Evolutionary conservation across 306 rosid genomes (phyloP).

Genomic region (Carpinus viminea): DNA sequence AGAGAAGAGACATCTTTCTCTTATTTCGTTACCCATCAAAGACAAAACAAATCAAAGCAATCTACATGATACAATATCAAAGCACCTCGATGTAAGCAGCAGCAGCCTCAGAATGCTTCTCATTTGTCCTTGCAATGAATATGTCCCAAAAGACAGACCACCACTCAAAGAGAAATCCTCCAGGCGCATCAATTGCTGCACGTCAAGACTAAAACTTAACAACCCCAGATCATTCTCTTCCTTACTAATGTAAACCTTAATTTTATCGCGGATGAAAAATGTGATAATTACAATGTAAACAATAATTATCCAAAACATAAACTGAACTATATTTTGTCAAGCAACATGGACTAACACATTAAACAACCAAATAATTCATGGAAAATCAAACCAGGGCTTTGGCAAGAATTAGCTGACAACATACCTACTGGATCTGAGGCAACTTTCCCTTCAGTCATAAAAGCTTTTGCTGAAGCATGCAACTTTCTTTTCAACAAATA

Average conservation of each 20-base stretch:
- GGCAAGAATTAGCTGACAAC: slow-evolving; percentile 16
- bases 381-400: slow-evolving; percentile 1
- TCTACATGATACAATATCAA: slow-evolving; percentile 7
- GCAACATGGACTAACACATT: background rate
- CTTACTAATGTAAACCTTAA: background rate
- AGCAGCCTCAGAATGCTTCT: slow-evolving; percentile 85
- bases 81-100: slow-evolving; percentile 84
- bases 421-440: slow-evolving; percentile 88
- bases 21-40: background rate
- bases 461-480: slow-evolving; percentile 70
- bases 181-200: slow-evolving; percentile 98
- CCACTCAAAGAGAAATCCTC: slow-evolving; percentile 92
- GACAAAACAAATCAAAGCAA: slow-evolving; percentile 1
- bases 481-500: slow-evolving; percentile 78
- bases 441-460: slow-evolving; percentile 82
- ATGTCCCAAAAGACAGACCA: slow-evolving; percentile 99
- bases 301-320: background rate
- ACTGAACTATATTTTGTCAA: background rate
- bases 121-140: slow-evolving; percentile 83
- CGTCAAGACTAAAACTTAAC: slow-evolving; percentile 26
- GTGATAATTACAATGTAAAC: background rate
- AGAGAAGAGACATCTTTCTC: background rate
- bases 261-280: background rate
- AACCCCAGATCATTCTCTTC: background rate
- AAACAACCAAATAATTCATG: background rate